Percentiles rank a stretch among this genome's conserved stretches.
Conservation (phyloP, 2,329 filamentous ascomycete species). For the Chaetomiaceae sp. region DNA sequence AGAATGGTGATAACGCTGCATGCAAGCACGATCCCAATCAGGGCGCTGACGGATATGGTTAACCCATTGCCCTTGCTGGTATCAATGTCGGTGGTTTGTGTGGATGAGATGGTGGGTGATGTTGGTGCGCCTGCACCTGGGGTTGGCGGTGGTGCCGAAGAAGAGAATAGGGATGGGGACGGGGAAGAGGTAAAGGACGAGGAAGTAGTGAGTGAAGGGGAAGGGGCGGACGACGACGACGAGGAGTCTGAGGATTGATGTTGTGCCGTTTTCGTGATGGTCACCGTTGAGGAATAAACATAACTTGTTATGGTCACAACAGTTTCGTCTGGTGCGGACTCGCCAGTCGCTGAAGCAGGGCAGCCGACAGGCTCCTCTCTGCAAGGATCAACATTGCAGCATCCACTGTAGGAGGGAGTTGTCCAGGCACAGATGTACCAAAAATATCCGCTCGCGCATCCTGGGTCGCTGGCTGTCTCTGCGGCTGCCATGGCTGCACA, state of each 20-base stretch:
- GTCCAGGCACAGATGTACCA: constrained; percentile 16
- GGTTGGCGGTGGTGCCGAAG: background rate
- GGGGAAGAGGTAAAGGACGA: background rate
- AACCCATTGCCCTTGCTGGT: constrained; percentile 12
- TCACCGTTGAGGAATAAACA: constrained; percentile 13
- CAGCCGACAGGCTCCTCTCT: constrained; percentile 26
- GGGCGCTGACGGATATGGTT: constrained; percentile 13
- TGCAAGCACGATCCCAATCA: constrained; percentile 21
- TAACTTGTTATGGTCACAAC: background rate
- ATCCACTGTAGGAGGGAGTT: constrained; percentile 35
- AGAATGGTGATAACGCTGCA: constrained; percentile 16
- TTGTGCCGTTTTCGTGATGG: background rate
- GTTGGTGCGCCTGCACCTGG: constrained; percentile 1
- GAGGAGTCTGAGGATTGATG: background rate
- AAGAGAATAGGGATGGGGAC: background rate
- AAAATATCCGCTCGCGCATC: constrained; percentile 15
- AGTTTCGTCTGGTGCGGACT: background rate
- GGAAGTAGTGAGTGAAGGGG: background rate
- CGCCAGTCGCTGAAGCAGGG: constrained; percentile 19
- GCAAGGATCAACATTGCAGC: constrained; percentile 44
- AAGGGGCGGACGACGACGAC: background rate
- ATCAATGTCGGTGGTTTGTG: background rate
- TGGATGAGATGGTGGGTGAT: constrained; percentile 8
- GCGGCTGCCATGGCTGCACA: constrained; percentile 6
- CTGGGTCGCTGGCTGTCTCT: constrained; percentile 2